Evolutionary conservation across 768 basidiomycete species (phyloP).

Genomic region (Rhizopogon vinicolor): DNA sequence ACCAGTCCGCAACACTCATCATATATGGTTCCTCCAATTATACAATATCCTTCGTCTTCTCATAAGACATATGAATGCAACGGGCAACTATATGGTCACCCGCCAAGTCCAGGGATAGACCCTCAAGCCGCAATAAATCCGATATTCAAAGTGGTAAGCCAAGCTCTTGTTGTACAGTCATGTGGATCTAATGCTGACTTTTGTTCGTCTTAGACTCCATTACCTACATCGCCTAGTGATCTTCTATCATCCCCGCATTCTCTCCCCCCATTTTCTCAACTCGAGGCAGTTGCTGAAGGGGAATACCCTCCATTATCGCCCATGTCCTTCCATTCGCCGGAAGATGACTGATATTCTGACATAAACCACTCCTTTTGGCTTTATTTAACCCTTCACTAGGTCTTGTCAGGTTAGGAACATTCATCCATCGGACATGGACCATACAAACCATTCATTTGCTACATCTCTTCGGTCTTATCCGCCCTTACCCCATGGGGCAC

Average conservation of each 20-base stretch:
- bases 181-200: conserved; percentile 5
- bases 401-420: conserved; percentile 12
- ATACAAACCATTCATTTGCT: conserved; percentile 20
- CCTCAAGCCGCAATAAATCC: conserved; percentile 76
- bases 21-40: conserved; percentile 32
- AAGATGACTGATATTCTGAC: conserved; percentile 29
- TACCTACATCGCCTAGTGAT: conserved; percentile 40
- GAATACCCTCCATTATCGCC: conserved; percentile 71
- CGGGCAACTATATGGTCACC: conserved; percentile 47
- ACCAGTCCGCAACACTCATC: conserved; percentile 25
- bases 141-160: conserved; percentile 87
- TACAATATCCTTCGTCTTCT: conserved; percentile 34
- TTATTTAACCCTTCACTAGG: conserved; percentile 16
- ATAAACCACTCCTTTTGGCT: conserved; percentile 12
- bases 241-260: conserved; percentile 38
- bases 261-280: conserved; percentile 73
- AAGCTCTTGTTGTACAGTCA: not conserved
- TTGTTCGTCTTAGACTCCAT: conserved; percentile 40
- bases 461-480: conserved; percentile 18
- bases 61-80: conserved; percentile 47
- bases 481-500: conserved; percentile 20
- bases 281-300: conserved; percentile 81
- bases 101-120: conserved; percentile 55
- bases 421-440: conserved; percentile 13
- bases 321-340: conserved; percentile 63